These are phyloP conservation scores for Calycina herbarum DNA, from an alignment of 2,329 filamentous ascomycete species.

Conservation along the genomic window DNA sequence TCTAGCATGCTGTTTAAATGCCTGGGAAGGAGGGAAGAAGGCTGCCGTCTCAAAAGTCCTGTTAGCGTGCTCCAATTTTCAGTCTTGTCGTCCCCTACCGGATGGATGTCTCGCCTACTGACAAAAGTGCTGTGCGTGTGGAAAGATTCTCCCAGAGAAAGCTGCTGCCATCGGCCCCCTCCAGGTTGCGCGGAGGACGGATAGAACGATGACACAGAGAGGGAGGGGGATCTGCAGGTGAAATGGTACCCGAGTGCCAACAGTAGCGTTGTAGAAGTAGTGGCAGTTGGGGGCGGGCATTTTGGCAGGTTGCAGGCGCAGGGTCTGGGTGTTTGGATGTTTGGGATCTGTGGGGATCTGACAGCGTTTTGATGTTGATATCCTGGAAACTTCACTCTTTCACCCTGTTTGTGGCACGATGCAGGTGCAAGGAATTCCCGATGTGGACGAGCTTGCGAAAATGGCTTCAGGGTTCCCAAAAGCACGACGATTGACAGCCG, in stretches of 20 bases:
- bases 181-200: neutral
- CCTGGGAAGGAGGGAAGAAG: neutral
- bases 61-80: neutral
- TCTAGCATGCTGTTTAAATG: neutral
- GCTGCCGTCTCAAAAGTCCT: neutral
- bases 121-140: neutral
- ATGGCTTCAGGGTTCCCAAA: neutral
- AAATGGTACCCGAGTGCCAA: neutral
- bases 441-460: conserved; percentile 11
- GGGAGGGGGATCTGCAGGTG: neutral
- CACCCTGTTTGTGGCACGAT: neutral
- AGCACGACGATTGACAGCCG: neutral
- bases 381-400: neutral
- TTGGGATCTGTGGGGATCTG: neutral
- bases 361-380: neutral
- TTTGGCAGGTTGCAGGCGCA: conserved; percentile 3
- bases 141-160: neutral
- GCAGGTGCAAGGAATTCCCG: conserved; percentile 1
- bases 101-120: neutral
- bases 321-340: neutral
- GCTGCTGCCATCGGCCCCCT: neutral
- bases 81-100: neutral
- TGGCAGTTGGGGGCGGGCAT: neutral
- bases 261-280: neutral
- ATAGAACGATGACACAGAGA: neutral